Base-by-base conservation (phyloP, 305 asterid species). In the Solanum aculeatissimum region DNA sequence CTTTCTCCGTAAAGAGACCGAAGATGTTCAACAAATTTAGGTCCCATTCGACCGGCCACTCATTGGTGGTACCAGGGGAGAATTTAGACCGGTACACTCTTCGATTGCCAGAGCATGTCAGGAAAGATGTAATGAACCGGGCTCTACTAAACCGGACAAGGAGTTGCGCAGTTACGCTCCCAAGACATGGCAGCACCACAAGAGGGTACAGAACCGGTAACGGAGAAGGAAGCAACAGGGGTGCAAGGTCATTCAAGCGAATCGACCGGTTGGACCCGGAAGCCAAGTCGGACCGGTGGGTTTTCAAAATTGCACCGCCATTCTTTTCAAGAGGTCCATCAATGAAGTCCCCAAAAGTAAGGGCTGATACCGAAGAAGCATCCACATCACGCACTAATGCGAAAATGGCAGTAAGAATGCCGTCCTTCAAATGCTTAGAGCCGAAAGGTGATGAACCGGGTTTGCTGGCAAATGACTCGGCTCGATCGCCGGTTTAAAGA, bases 21-120 rank as follows among this genome's bases (percentile, higher is more conserved):
- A 81, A 42, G 72, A 29, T 82, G 54, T 78, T 87, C 8, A 91
- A 80, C 9, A 89, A 88, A 87, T 92, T 88, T 23, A 87, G 94
- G 47, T 92, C 94, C 7, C 92, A 88, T 69, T 90, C 94, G 2
- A 92, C 94, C 15, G 94, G 94, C 13, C 94, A 92, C 65, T 89
- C 91, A 0, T 82, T 92, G 86, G 91, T 87, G 58, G 81, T 79
- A 51, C 89, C 89, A 45, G 92, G 87, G 3, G 87, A 84, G 58
- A 88, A 87, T 51, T 62, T 84, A 9, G 93, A 91, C 51, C 88
- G 91, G 77, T 90, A 87, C 68, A 91, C 93, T 16, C 65, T 91
- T 14, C 80, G 90, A 55, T 85, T 91, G n/a, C 92, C 92, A 4
- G 89, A 85, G 54, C 86, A 81, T 29, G 85, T 90, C 1, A 84